Conservation (phyloP, 345 rosid species). For the Murraya paniculata region DNA sequence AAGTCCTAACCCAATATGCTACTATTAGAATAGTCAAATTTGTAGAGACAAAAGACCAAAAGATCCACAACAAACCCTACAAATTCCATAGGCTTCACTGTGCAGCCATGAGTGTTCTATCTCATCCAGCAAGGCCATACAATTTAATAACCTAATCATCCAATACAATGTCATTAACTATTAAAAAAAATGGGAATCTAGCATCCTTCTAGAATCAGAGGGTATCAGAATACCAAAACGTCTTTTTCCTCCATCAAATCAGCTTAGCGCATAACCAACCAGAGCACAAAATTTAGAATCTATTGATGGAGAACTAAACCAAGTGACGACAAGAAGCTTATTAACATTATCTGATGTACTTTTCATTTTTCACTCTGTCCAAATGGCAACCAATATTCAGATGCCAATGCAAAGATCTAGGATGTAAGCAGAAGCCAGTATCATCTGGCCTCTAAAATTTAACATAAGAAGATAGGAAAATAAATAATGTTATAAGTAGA, state of each 20-base stretch:
- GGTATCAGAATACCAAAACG: neutral
- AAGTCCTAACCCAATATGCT: neutral
- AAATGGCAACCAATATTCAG: conserved; percentile 8
- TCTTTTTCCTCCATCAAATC: conserved; percentile 4
- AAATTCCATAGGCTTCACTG: neutral
- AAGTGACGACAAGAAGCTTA: conserved; percentile 23
- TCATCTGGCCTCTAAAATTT: conserved; percentile 12
- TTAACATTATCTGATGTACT: conserved; percentile 29
- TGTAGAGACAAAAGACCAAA: neutral
- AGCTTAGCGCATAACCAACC: neutral
- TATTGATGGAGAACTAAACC: neutral
- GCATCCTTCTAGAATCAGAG: neutral
- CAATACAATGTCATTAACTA: neutral
- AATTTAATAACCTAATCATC: neutral
- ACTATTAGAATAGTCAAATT: neutral
- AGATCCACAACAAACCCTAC: neutral
- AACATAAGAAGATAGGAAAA: neutral
- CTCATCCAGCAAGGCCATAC: neutral
- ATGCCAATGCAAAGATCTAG: conserved; percentile 10
- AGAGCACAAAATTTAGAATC: conserved; percentile 10
- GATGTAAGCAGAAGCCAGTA: conserved; percentile 17
- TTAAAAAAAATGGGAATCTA: neutral
- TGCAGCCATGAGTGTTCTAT: neutral
- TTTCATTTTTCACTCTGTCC: conserved; percentile 8
- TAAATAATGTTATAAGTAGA: neutral